phyloP scores from a whole-genome alignment of 768 basidiomycete genomes.

The Tulasnella sp. region DNA sequence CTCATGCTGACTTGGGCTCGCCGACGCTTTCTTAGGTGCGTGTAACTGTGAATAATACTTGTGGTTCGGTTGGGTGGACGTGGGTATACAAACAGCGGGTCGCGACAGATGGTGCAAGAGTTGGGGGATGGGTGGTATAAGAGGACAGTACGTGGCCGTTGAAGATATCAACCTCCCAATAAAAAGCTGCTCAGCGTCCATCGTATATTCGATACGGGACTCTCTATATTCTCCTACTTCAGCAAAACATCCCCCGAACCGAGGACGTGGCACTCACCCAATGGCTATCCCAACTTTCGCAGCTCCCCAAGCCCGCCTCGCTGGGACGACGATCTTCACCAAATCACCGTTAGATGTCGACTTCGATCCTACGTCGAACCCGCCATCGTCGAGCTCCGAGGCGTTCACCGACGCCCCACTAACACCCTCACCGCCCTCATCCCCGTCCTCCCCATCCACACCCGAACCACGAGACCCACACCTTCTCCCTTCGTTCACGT shows the following conservation, averaged over 20 bases:
- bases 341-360: not conserved
- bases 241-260: not conserved
- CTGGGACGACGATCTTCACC: not conserved
- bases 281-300: not conserved
- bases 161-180: no score
- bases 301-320: not conserved
- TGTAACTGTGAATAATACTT: no score
- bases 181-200: no score
- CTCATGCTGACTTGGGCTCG: not conserved
- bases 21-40: no score
- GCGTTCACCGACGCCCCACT: not conserved
- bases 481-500: slow-evolving; percentile 39
- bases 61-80: not conserved
- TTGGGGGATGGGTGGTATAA: not conserved
- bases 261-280: not conserved
- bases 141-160: no score
- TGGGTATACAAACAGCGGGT: not conserved
- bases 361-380: not conserved
- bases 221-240: no score
- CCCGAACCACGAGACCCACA: slow-evolving; percentile 36
- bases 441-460: not conserved
- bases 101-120: not conserved
- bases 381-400: not conserved
- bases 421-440: not conserved
- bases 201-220: no score